Evolutionary conservation across 305 asterid genomes (phyloP), one percentile per base, ranked within the genome.

Genomic region (Coffea humblotiana): DNA sequence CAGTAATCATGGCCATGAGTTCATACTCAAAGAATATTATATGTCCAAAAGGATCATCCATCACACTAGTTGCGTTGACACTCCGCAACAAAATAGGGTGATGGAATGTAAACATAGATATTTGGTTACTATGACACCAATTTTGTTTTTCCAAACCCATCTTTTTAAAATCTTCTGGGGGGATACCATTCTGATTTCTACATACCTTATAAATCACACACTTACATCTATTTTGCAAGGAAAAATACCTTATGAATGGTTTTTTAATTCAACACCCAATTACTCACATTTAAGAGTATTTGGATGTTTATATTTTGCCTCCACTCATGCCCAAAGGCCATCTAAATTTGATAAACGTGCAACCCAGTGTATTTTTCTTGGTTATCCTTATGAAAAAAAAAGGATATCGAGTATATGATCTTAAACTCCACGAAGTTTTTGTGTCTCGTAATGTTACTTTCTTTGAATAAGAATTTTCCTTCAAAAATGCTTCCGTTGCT

Each of bases 51-150:
- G 67, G 23, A 76, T 76, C 8, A 67, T 75, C 4, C 84, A 81
- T 56, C 77, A 81, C 58, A 75, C 67, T 11, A 51, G 61, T 32
- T 66, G 52, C 14, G 16, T 67, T 27, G 45, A 15, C 60, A 76
- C 77, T 12, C 73, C 80, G 15, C 73, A 75, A 70, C 73, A 81
- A 32, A 75, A 81, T 70, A 67, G 71, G 18, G 47, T 68, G 15
- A 71, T 27, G 13, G 77, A 81, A 48, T 16, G 77, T 4, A 81
- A 54, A 58, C 64, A 81, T 35, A 54, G 68, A 19, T 71, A 82
- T 37, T 51, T 77, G 5, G n/a, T 77, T 4, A 81, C 56, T 54
- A 77, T 71, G 27, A 67, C 73, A 7, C 13, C 73, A 58, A 52
- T 72, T 56, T n/a, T 81, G 0, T 43, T 80, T 14, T 81, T 69